Base-by-base conservation (phyloP, 75 land plant genomes). In the Cunninghamia lanceolata region DNA sequence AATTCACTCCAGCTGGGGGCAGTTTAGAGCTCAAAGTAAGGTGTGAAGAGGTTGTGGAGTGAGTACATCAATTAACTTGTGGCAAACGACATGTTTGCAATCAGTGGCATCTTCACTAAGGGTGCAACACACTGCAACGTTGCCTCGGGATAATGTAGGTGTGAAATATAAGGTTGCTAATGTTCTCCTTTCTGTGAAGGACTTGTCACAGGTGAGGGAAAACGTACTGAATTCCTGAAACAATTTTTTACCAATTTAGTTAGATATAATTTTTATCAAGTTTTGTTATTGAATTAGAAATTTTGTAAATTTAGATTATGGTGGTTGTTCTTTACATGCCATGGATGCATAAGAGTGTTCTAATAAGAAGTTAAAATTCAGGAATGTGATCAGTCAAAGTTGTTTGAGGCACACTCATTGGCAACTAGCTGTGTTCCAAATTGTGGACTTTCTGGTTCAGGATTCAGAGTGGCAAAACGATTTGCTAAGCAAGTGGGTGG, bases 401-500 rank as follows among this genome's bases (percentile, higher is more conserved):
- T 74, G 10, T 13, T 3, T 34, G 38, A n/a, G n/a, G 84, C 90
- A 17, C 86, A 89, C 53, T 86, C 90, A 25, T 89, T 87, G n/a
- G 59, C 85, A 47, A 83, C 90, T 39, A 76, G 88, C 8, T 85
- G 82, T 78, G 88, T 82, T 30, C 77, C 82, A 45, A 85, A 84
- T 28, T 84, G 71, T 35, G 90, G 90, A 71, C 86, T 75, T 71
- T 85, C 90, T 42, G 86, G 90, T 5, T 85, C 86, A 34, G 92
- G 92, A 25, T 83, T 89, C 39, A 89, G 84, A 42, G 84, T 87
- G 83, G 90, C 86, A 17, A 91, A 91, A 70, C 47, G 88, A 15
- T 89, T 89, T 85, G 87, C 79, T 2, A 90, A 91, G 75, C 83
- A 63, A 38, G 52, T 45, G 17, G 91, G 88, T 59, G 92, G 92